Conservation (phyloP, 2,329 filamentous ascomycete species). For the Epichloe sylvatica region DNA sequence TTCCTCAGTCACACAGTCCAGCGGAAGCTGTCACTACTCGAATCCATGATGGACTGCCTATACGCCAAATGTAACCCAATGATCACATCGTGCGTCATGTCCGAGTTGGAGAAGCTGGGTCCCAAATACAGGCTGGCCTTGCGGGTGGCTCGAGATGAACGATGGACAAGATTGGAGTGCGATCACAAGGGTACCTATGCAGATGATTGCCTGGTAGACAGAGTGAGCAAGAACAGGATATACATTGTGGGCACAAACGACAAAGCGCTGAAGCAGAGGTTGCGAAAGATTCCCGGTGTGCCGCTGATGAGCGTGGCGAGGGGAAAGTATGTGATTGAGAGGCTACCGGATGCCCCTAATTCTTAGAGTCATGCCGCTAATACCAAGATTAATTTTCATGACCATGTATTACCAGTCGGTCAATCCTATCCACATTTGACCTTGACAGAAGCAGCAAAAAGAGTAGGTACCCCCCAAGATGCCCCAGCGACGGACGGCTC, state of each 20-base stretch:
- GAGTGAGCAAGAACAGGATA: constrained; percentile 59
- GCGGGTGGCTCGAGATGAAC: constrained; percentile 74
- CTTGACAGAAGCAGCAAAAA: too few species aligned
- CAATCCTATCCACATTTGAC: too few species aligned
- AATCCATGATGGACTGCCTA: constrained; percentile 85
- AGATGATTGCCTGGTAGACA: constrained; percentile 71
- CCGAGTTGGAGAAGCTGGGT: constrained; percentile 79
- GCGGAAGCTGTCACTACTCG: constrained; percentile 74
- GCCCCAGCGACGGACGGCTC: too few species aligned
- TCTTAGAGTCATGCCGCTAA: constrained; percentile 6
- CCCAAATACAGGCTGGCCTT: constrained; percentile 78
- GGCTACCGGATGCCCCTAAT: constrained; percentile 71
- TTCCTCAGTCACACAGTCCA: constrained; percentile 85
- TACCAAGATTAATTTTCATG: background rate
- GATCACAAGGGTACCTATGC: constrained; percentile 75
- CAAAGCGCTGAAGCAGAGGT: constrained; percentile 65
- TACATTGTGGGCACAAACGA: constrained; percentile 70
- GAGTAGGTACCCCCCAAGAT: too few species aligned
- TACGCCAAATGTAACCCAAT: constrained; percentile 84
- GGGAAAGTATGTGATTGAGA: constrained; percentile 90
- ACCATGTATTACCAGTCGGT: too few species aligned
- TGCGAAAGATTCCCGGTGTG: constrained; percentile 57
- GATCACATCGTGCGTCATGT: constrained; percentile 66
- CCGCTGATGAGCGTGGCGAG: constrained; percentile 69
- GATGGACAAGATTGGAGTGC: constrained; percentile 75